A percentile compares a stretch with the other conserved stretches of the same genome.
Conservation (phyloP, 495 filamentous ascomycete species). For the Jackrogersella minutella region DNA sequence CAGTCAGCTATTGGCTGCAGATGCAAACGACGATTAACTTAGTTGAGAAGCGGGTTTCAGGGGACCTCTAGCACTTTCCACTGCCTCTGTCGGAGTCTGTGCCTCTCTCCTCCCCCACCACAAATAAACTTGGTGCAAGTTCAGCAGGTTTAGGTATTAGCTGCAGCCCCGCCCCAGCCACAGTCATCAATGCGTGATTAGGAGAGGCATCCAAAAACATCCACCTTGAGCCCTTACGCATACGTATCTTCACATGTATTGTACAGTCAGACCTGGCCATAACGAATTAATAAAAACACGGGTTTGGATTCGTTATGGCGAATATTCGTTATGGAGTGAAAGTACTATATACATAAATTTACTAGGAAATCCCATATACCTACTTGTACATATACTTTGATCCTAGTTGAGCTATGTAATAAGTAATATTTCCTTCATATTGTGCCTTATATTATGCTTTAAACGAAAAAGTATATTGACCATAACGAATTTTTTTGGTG, state of each 20-base stretch:
- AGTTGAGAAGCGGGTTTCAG: slow-evolving; percentile 36
- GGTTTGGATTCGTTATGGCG: too few relatives aligned
- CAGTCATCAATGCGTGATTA: slow-evolving; percentile 12
- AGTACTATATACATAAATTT: too few relatives aligned
- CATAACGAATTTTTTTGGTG: too few relatives aligned
- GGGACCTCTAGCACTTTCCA: slow-evolving; percentile 17
- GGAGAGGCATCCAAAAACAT: slow-evolving; percentile 6
- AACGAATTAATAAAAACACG: too few relatives aligned
- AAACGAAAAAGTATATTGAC: too few relatives aligned
- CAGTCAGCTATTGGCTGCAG: slow-evolving; percentile 27
- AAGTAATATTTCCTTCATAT: too few relatives aligned
- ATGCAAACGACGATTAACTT: slow-evolving; percentile 22
- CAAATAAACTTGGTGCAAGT: not conserved
- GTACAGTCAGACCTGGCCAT: not conserved
- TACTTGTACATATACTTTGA: too few relatives aligned
- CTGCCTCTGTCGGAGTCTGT: not conserved
- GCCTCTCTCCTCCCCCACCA: not conserved
- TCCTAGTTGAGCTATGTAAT: too few relatives aligned
- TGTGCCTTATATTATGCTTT: too few relatives aligned
- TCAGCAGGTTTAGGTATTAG: slow-evolving; percentile 6
- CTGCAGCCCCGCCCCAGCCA: slow-evolving; percentile 14
- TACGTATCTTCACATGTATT: not conserved
- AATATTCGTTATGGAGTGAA: too few relatives aligned
- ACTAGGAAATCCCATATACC: too few relatives aligned
- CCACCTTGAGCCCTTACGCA: not conserved